These are phyloP conservation scores for Pseudocercospora crystallina DNA, from an alignment of 2,329 filamentous ascomycete genomes.

Conservation along the genomic window DNA sequence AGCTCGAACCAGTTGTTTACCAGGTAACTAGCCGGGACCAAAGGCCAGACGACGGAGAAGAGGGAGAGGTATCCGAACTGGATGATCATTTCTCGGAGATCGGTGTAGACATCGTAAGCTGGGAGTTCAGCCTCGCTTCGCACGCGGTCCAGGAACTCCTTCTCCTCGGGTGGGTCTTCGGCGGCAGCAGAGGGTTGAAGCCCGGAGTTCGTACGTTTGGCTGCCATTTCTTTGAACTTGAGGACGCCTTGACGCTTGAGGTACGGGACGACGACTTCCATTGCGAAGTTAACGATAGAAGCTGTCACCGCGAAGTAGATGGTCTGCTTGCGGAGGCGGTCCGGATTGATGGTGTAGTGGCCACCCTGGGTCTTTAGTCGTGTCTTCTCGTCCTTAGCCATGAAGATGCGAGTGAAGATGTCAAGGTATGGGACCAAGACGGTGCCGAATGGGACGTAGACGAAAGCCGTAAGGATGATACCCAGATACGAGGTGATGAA, in stretches of 20 bases:
- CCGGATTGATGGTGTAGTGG: conserved; percentile 75
- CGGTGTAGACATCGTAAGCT: conserved; percentile 82
- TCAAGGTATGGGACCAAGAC: conserved; percentile 83
- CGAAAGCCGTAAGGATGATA: conserved; percentile 87
- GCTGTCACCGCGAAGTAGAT: conserved; percentile 96
- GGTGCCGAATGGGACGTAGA: conserved; percentile 89
- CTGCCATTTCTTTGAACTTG: conserved; percentile 75
- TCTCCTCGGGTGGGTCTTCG: conserved; percentile 71
- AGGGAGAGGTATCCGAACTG: conserved; percentile 81
- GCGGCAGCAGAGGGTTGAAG: conserved; percentile 35
- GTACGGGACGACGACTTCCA: conserved; percentile 83
- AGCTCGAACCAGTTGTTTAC: conserved; percentile 97
- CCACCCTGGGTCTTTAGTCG: conserved; percentile 47
- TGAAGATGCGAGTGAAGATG: conserved; percentile 71
- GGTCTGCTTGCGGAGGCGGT: conserved; percentile 82
- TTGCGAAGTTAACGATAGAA: conserved; percentile 81
- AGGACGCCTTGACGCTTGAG: conserved; percentile 74
- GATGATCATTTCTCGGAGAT: conserved; percentile 91
- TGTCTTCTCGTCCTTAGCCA: conserved; percentile 71
- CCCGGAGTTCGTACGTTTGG: conserved; percentile 54
- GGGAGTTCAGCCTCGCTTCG: conserved; percentile 79
- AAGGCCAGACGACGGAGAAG: conserved; percentile 91
- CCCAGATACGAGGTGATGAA: conserved; percentile 95
- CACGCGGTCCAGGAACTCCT: conserved; percentile 75
- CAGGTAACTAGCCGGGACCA: conserved; percentile 85